Evolutionary conservation across 192 early-diverging fungal species (phyloP).

Genomic region (Podila horticola): DNA sequence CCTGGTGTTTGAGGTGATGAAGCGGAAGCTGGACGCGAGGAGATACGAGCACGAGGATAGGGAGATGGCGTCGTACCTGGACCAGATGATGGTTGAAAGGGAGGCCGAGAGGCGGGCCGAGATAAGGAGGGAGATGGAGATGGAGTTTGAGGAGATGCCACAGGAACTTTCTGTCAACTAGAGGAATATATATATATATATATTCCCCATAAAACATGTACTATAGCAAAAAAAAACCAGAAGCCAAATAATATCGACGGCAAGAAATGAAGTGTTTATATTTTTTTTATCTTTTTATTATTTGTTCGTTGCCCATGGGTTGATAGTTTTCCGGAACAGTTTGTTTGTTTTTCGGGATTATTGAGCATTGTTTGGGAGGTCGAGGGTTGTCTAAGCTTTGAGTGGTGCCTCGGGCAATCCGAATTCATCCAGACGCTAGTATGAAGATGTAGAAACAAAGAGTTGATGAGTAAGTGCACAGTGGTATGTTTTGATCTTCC

Average conservation of each 20-base stretch:
- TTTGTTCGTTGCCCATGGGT: neutral
- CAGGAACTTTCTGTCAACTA: neutral
- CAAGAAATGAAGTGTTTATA: too few relatives aligned
- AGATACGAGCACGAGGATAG: constrained; percentile 47
- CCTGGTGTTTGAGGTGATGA: constrained; percentile 71
- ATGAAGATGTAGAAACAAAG: neutral
- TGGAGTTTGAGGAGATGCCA: neutral
- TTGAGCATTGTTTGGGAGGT: neutral
- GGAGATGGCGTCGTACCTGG: constrained; percentile 42
- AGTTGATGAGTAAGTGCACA: neutral
- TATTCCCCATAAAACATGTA: too few relatives aligned
- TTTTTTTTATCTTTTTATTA: neutral
- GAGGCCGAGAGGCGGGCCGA: constrained; percentile 29
- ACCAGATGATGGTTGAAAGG: constrained; percentile 38
- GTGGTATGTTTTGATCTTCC: neutral
- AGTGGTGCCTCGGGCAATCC: constrained; percentile 61
- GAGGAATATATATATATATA: neutral
- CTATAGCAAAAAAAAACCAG: too few relatives aligned
- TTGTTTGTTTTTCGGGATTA: too few relatives aligned
- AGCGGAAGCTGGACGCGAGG: constrained; percentile 61
- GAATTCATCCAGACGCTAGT: constrained; percentile 63
- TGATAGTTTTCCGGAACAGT: too few relatives aligned
- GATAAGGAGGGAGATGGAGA: neutral
- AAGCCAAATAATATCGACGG: too few relatives aligned
- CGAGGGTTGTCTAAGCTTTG: constrained; percentile 49